Percentiles rank a stretch among this genome's conserved stretches.
Evolutionary conservation across 2,329 filamentous ascomycete species (phyloP).

Genomic region (Setomelanomma holmii): DNA sequence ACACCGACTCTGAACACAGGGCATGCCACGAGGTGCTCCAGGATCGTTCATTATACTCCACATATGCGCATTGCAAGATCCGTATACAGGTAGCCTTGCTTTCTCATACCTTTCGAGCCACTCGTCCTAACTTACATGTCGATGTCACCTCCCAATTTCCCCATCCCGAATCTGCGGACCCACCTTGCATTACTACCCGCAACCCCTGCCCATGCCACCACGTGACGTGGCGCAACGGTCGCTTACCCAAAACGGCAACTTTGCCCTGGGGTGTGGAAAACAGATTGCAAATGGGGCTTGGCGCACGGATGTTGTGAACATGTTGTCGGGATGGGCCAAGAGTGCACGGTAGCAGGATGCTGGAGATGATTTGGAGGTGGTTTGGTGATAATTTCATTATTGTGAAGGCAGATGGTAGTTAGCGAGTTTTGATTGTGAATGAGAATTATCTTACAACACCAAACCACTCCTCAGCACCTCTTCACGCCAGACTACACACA

Average conservation of each 20-base stretch:
- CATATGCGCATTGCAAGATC: too few species aligned
- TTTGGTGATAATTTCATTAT: neutral
- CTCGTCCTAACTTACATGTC: too few species aligned
- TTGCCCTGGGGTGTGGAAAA: slow-evolving; percentile 5
- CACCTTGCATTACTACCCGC: slow-evolving; percentile 3
- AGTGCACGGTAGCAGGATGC: neutral
- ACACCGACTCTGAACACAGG: too few species aligned
- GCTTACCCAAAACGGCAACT: slow-evolving; percentile 8
- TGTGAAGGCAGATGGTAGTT: too few species aligned
- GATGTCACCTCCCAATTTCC: neutral
- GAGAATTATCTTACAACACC: too few species aligned
- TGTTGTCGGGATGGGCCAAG: neutral
- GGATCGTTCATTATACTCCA: too few species aligned
- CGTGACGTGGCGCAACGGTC: slow-evolving; percentile 10
- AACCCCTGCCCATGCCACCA: slow-evolving; percentile 10
- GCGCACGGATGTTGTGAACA: slow-evolving; percentile 13
- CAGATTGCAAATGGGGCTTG: slow-evolving; percentile 19
- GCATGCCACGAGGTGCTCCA: too few species aligned
- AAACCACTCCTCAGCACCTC: too few species aligned
- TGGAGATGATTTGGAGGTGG: neutral
- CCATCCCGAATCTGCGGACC: neutral
- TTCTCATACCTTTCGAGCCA: too few species aligned
- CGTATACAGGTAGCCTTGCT: too few species aligned
- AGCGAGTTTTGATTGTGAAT: too few species aligned
- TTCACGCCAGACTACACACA: too few species aligned